These are phyloP conservation scores for Phialophora tarda DNA, from an alignment of 2,329 filamentous ascomycete species.

Conservation along the genomic window DNA sequence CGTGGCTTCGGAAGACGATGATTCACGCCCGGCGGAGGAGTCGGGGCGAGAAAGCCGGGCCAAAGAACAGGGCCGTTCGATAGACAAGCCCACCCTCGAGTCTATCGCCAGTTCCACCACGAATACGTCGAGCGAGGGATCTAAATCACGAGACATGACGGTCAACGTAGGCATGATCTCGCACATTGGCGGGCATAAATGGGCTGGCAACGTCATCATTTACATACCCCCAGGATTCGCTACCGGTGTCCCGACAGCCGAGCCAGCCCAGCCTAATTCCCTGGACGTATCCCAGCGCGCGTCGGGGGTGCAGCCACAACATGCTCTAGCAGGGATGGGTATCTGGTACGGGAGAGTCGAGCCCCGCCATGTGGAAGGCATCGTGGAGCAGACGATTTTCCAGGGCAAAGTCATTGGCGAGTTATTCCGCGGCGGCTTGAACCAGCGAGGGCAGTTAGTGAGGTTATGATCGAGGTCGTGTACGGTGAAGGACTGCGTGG, in stretches of 20 bases:
- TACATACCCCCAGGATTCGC: slow-evolving; percentile 58
- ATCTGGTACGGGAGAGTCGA: slow-evolving; percentile 89
- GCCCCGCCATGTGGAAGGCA: slow-evolving; percentile 86
- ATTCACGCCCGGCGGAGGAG: not conserved
- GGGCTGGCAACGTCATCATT: slow-evolving; percentile 86
- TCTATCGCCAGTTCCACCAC: slow-evolving; percentile 3
- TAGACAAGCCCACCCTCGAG: not conserved
- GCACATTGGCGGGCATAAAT: slow-evolving; percentile 93
- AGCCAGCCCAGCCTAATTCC: not conserved
- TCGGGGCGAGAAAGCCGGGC: not conserved
- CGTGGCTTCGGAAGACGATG: slow-evolving; percentile 5
- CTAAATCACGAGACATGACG: slow-evolving; percentile 20
- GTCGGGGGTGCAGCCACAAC: slow-evolving; percentile 13
- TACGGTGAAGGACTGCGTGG: not conserved
- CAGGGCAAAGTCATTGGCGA: slow-evolving; percentile 85
- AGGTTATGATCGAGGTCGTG: slow-evolving; percentile 1
- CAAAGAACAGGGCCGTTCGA: not conserved
- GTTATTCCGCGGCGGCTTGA: slow-evolving; percentile 69
- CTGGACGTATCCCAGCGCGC: slow-evolving; percentile 8
- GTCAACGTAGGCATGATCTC: slow-evolving; percentile 61
- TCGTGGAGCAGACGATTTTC: slow-evolving; percentile 82
- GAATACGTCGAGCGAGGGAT: slow-evolving; percentile 19
- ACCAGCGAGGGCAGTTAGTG: slow-evolving; percentile 2
- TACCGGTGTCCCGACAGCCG: not conserved
- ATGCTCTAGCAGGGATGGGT: slow-evolving; percentile 46